These are phyloP conservation scores for Eimeria sp. DNA, from an alignment of 169 alveolate species.

Conservation along the genomic window DNA sequence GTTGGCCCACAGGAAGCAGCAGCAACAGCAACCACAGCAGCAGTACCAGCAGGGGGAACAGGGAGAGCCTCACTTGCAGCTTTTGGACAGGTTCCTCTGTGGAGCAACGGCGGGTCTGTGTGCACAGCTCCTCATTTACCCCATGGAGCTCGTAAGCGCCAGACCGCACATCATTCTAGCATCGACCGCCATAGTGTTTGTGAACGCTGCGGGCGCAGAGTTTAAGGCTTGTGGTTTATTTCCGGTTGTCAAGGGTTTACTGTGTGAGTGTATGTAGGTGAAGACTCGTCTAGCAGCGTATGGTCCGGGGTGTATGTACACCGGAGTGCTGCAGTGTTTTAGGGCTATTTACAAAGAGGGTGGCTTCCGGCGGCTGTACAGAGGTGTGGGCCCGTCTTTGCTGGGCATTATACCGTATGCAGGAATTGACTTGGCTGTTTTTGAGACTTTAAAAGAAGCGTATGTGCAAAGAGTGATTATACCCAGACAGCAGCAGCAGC, in stretches of 20 bases:
- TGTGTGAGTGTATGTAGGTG: slow-evolving; percentile 47
- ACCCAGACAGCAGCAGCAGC: slow-evolving; percentile 23
- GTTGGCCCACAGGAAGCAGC: slow-evolving; percentile 59
- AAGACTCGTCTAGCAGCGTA: slow-evolving; percentile 87
- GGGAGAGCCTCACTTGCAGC: slow-evolving; percentile 65
- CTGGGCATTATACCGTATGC: slow-evolving; percentile 86
- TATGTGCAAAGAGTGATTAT: slow-evolving; percentile 37
- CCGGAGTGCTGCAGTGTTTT: slow-evolving; percentile 83
- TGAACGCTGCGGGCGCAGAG: not conserved
- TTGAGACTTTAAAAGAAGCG: slow-evolving; percentile 82
- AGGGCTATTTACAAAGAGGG: slow-evolving; percentile 65
- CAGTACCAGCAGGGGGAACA: slow-evolving; percentile 18
- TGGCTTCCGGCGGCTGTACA: slow-evolving; percentile 79
- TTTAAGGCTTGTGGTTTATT: not conserved
- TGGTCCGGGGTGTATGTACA: slow-evolving; percentile 82
- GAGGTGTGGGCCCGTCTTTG: slow-evolving; percentile 84
- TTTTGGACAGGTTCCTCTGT: slow-evolving; percentile 84
- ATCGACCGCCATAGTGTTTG: not conserved
- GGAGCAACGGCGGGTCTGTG: slow-evolving; percentile 85
- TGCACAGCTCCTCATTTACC: slow-evolving; percentile 85
- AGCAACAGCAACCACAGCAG: slow-evolving; percentile 47
- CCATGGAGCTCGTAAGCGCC: slow-evolving; percentile 86
- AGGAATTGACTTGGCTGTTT: slow-evolving; percentile 84
- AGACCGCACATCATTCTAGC: not conserved
- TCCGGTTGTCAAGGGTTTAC: not conserved